phyloP scores from a whole-genome alignment of 1,284 basidiomycete species.

The Bondarzewia mesenterica region DNA sequence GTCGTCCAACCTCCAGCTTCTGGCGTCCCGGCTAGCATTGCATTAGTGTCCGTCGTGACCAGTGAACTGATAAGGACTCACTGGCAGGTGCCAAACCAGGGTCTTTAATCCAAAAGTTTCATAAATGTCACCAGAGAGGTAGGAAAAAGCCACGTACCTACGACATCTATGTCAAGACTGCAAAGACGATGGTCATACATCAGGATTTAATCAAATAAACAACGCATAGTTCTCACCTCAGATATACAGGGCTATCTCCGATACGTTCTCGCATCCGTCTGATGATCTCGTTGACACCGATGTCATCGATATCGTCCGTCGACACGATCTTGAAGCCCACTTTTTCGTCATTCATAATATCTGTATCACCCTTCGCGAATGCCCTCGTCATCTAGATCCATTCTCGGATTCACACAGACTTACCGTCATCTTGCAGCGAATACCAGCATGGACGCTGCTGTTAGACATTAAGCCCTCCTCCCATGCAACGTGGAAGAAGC shows the following conservation, averaged over 20 bases:
- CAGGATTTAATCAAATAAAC: neutral
- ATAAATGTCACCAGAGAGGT: neutral
- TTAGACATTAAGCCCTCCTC: slow-evolving; percentile 69
- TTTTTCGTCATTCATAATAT: slow-evolving; percentile 53
- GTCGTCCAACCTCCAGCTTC: slow-evolving; percentile 79
- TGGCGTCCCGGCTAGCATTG: slow-evolving; percentile 65
- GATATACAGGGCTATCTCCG: slow-evolving; percentile 64
- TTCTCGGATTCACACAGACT: slow-evolving; percentile 13
- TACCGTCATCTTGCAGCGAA: slow-evolving; percentile 64
- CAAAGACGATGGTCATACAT: neutral
- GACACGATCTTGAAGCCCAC: slow-evolving; percentile 68
- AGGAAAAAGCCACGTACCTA: slow-evolving; percentile 25
- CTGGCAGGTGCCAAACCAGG: slow-evolving; percentile 75
- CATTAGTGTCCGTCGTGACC: neutral
- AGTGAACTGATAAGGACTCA: slow-evolving; percentile 25
- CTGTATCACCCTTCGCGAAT: slow-evolving; percentile 39
- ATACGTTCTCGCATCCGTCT: slow-evolving; percentile 54
- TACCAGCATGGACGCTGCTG: slow-evolving; percentile 70
- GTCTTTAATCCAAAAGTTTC: no score
- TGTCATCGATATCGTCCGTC: slow-evolving; percentile 70
- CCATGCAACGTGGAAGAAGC: slow-evolving; percentile 67
- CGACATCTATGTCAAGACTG: slow-evolving; percentile 71
- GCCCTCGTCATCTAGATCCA: neutral
- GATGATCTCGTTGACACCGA: slow-evolving; percentile 56
- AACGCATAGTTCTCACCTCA: slow-evolving; percentile 38